These are phyloP conservation scores for Geopyxis carbonaria DNA, from an alignment of 495 filamentous ascomycete species.

Conservation along the genomic window DNA sequence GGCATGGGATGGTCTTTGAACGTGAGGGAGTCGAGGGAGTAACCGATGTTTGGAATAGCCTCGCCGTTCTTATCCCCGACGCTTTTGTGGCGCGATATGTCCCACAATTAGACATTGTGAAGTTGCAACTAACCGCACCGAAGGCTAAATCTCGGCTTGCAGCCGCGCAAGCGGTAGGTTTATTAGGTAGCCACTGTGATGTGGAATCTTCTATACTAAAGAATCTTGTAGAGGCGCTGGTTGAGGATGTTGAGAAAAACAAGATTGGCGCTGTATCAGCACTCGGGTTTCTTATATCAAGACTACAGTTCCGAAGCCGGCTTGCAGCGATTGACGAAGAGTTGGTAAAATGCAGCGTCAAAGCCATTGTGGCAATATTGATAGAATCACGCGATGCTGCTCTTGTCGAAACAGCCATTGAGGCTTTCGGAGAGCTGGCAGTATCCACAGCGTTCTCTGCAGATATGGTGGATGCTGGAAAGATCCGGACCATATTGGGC, in stretches of 20 bases:
- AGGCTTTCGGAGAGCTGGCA: constrained; percentile 58
- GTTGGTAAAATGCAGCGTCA: constrained; percentile 28
- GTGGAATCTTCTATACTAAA: constrained; percentile 27
- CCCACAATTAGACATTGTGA: not conserved
- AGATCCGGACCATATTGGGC: constrained; percentile 41
- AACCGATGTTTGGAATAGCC: constrained; percentile 15
- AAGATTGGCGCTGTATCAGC: constrained; percentile 37
- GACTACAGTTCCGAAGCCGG: constrained; percentile 35
- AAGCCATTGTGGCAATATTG: constrained; percentile 32
- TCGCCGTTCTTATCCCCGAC: constrained; percentile 15
- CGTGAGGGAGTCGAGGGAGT: constrained; percentile 25
- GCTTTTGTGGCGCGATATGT: not conserved
- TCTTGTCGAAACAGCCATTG: constrained; percentile 42
- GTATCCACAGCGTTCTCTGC: constrained; percentile 42
- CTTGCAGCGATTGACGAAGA: constrained; percentile 24
- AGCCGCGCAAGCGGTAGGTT: constrained; percentile 56
- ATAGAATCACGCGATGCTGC: constrained; percentile 36
- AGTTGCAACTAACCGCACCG: constrained; percentile 7
- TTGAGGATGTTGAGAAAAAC: constrained; percentile 27
- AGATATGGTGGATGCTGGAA: constrained; percentile 12
- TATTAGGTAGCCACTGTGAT: constrained; percentile 51
- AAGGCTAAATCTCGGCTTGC: constrained; percentile 26
- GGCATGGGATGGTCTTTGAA: constrained; percentile 41
- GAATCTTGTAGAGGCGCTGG: constrained; percentile 29
- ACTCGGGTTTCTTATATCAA: constrained; percentile 43